Percentiles rank a stretch among this genome's conserved stretches.
Conservation (phyloP, 73 alveolate species). For the Paramecium sonneborni region DNA sequence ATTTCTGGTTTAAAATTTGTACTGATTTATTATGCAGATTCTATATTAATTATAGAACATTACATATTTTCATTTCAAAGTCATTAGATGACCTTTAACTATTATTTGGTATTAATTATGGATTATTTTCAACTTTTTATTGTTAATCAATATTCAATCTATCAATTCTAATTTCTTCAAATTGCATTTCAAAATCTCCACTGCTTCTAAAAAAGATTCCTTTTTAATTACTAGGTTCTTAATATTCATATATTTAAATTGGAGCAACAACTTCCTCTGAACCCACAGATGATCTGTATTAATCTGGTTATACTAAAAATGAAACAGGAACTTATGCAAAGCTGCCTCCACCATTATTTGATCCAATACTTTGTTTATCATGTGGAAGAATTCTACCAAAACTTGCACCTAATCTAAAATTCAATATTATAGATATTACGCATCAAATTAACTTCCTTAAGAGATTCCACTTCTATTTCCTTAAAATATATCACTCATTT, state of each 20-base stretch:
- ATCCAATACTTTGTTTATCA: neutral
- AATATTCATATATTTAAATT: constrained; percentile 5
- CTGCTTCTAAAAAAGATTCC: constrained; percentile 23
- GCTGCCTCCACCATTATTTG: neutral
- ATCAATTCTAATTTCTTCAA: constrained; percentile 45
- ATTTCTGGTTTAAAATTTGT: constrained; percentile 50
- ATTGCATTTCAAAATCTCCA: constrained; percentile 49
- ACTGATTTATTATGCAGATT: constrained; percentile 8
- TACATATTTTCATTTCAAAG: constrained; percentile 13
- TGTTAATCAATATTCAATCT: neutral
- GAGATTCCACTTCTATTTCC: neutral
- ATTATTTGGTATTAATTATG: neutral
- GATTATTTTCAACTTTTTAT: neutral
- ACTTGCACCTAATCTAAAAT: neutral
- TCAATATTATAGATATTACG: neutral
- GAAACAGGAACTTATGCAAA: neutral
- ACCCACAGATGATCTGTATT: constrained; percentile 47
- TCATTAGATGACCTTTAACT: neutral
- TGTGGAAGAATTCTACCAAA: neutral
- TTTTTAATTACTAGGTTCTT: constrained; percentile 34
- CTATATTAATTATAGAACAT: neutral
- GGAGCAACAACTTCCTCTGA: neutral
- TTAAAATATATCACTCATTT: neutral
- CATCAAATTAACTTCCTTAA: neutral
- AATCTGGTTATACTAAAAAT: constrained; percentile 5